Evolutionary conservation across 2,329 filamentous ascomycete genomes (phyloP).

Genomic region (Trichoderma sp.): DNA sequence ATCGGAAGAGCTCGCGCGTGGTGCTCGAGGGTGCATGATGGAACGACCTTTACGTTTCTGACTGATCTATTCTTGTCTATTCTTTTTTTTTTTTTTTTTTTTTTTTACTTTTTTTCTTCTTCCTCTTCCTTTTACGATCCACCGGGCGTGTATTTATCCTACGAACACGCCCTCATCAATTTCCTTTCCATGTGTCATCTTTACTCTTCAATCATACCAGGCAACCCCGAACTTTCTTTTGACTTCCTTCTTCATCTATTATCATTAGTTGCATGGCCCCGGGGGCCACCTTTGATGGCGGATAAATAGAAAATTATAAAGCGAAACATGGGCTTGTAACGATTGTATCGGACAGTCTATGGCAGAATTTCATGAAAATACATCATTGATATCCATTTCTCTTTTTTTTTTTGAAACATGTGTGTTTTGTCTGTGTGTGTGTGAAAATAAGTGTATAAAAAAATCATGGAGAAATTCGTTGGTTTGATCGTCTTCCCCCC

Average conservation of each 20-base stretch:
- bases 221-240: neutral
- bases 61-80: slow-evolving; percentile 18
- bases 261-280: slow-evolving; percentile 16
- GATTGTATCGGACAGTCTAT: neutral
- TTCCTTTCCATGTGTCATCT: slow-evolving; percentile 4
- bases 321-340: slow-evolving; percentile 1
- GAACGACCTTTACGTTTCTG: slow-evolving; percentile 3
- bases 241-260: slow-evolving; percentile 13
- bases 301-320: slow-evolving; percentile 1
- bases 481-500: neutral
- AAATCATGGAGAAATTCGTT: neutral
- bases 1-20: slow-evolving; percentile 56
- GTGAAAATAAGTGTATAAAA: neutral
- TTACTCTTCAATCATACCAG: neutral
- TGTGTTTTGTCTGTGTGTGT: neutral
- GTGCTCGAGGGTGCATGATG: slow-evolving; percentile 48
- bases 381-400: slow-evolving; percentile 10
- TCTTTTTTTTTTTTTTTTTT: neutral
- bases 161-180: neutral
- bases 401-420: neutral
- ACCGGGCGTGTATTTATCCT: neutral
- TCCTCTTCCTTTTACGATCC: neutral
- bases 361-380: neutral
- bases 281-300: slow-evolving; percentile 8
- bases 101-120: neutral